phyloP scores from a whole-genome alignment of 2,329 filamentous ascomycete species.

The Myotisia sp. region DNA sequence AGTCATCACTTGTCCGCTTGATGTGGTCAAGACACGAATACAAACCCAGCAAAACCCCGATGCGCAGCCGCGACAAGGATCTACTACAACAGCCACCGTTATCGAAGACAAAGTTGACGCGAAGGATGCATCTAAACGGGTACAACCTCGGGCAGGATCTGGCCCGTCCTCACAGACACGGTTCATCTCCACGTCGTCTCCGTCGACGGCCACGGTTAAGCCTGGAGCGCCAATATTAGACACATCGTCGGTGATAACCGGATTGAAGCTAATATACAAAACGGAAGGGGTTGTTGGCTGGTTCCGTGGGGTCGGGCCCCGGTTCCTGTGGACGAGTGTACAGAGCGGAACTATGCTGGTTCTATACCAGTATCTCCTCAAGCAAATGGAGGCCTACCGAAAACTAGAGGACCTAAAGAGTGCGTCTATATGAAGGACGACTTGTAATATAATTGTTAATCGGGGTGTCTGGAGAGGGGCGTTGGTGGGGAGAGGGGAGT shows the following conservation, averaged over 20 bases:
- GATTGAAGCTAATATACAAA: conserved; percentile 73
- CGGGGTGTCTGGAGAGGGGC: too few relatives aligned
- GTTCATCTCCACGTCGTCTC: conserved; percentile 76
- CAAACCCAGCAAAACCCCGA: conserved; percentile 71
- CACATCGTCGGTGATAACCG: conserved; percentile 77
- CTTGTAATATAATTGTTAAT: too few relatives aligned
- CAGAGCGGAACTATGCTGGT: conserved; percentile 96
- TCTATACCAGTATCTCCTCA: conserved; percentile 76
- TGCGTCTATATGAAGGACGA: conserved; percentile 7
- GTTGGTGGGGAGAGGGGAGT: too few relatives aligned
- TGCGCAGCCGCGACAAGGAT: conserved; percentile 5
- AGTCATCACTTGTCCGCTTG: conserved; percentile 85
- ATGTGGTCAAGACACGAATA: conserved; percentile 92
- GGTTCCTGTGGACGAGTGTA: conserved; percentile 91
- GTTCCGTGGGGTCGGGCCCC: conserved; percentile 87
- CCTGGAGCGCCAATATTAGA: conserved; percentile 69
- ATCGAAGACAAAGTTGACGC: conserved; percentile 4
- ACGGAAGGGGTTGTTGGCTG: conserved; percentile 78
- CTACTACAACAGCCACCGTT: conserved; percentile 13
- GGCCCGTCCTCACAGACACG: conserved; percentile 42
- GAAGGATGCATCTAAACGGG: conserved; percentile 15
- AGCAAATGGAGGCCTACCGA: conserved; percentile 52
- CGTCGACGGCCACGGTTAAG: conserved; percentile 65
- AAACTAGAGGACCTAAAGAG: conserved; percentile 14
- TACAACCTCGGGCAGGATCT: conserved; percentile 17